Conservation (phyloP, 768 basidiomycete species). For the Terana coerulea region DNA sequence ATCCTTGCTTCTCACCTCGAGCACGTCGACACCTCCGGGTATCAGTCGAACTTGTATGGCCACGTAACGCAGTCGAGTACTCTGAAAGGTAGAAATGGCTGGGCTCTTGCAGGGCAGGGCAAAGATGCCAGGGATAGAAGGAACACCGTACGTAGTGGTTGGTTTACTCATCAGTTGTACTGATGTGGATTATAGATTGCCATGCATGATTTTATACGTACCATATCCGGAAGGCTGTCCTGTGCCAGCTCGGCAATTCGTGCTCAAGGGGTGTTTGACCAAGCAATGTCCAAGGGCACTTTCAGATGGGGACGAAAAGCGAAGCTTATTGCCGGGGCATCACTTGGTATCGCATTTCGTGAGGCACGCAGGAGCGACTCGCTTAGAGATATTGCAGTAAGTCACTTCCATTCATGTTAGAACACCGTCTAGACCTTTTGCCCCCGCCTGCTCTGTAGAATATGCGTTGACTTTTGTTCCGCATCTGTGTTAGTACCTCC, state of each 20-base stretch:
- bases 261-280: slow-evolving; percentile 64
- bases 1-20: slow-evolving; percentile 50
- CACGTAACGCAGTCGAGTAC: slow-evolving; percentile 25
- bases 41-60: slow-evolving; percentile 29
- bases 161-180: slow-evolving; percentile 13
- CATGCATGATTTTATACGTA: slow-evolving; percentile 59
- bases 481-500: slow-evolving; percentile 34
- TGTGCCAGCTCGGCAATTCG: slow-evolving; percentile 61
- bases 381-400: slow-evolving; percentile 62
- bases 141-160: slow-evolving; percentile 46
- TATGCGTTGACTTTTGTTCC: slow-evolving; percentile 19
- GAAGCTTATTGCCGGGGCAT: slow-evolving; percentile 64
- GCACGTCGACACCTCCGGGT: slow-evolving; percentile 30
- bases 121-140: slow-evolving; percentile 61
- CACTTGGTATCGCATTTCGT: slow-evolving; percentile 66
- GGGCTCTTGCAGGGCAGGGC: slow-evolving; percentile 62
- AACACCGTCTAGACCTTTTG: slow-evolving; percentile 8
- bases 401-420: slow-evolving; percentile 14
- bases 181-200: slow-evolving; percentile 56
- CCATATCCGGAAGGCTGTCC: slow-evolving; percentile 55
- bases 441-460: slow-evolving; percentile 10
- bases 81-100: slow-evolving; percentile 48
- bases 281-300: slow-evolving; percentile 51
- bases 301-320: slow-evolving; percentile 77
- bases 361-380: slow-evolving; percentile 67